Conservation (phyloP, 148 eudicot species). For the Arctostaphylos glauca region DNA sequence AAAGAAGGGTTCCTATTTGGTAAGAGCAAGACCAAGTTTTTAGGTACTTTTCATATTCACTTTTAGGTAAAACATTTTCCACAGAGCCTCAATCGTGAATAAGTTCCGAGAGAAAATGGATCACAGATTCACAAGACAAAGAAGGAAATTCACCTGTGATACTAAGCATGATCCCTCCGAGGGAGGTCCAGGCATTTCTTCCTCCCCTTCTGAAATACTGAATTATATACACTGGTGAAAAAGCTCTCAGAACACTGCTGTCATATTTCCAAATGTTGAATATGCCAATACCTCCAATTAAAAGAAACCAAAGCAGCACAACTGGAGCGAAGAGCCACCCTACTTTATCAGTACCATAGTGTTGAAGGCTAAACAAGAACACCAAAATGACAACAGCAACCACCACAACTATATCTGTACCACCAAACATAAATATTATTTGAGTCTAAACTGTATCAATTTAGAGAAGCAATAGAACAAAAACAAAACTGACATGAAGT, state of each 20-base stretch:
- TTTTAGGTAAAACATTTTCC: neutral
- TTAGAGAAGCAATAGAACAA: neutral
- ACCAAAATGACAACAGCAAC: constrained; percentile 85
- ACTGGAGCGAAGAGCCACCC: constrained; percentile 98
- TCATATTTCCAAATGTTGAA: constrained; percentile 80
- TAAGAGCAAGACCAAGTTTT: neutral
- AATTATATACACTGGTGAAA: constrained; percentile 78
- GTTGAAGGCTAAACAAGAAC: constrained; percentile 94
- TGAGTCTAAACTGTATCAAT: neutral
- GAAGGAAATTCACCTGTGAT: constrained; percentile 65
- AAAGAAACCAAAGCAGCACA: constrained; percentile 86
- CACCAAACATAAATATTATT: constrained; percentile 11
- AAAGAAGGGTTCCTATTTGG: neutral
- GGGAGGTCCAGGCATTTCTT: constrained; percentile 73
- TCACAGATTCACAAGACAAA: neutral
- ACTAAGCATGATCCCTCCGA: constrained; percentile 97
- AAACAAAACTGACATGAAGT: neutral
- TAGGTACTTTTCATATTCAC: neutral
- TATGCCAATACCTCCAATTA: constrained; percentile 89
- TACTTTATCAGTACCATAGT: constrained; percentile 90
- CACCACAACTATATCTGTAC: constrained; percentile 80
- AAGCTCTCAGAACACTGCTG: constrained; percentile 73
- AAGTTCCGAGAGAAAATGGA: neutral
- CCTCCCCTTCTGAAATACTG: constrained; percentile 71
- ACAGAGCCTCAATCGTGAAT: neutral